phyloP scores from a whole-genome alignment of 495 filamentous ascomycete species.

The Elasticomyces elasticus region DNA sequence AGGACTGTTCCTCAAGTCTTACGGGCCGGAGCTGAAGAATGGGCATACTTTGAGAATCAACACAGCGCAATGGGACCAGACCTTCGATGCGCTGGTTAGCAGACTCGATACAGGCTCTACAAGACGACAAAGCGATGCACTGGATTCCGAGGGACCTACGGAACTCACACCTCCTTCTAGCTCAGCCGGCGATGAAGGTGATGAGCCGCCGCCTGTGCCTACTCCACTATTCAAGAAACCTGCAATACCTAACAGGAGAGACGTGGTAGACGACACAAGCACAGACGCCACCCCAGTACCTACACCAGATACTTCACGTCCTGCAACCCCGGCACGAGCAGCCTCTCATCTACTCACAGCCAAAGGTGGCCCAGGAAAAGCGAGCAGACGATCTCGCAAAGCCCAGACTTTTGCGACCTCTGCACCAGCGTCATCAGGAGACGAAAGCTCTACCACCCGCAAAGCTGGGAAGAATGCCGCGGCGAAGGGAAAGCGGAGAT shows the following conservation, averaged over 20 bases:
- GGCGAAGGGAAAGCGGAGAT: slow-evolving; percentile 72
- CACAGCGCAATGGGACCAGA: slow-evolving; percentile 71
- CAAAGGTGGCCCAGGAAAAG: slow-evolving; percentile 61
- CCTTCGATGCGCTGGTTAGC: slow-evolving; percentile 84
- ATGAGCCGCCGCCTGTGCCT: slow-evolving; percentile 39
- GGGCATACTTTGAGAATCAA: slow-evolving; percentile 66
- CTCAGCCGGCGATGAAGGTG: slow-evolving; percentile 25
- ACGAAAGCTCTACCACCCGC: slow-evolving; percentile 54
- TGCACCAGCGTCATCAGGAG: slow-evolving; percentile 69
- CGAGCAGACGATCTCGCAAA: slow-evolving; percentile 75
- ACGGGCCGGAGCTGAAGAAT: slow-evolving; percentile 75
- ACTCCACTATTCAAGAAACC: slow-evolving; percentile 14
- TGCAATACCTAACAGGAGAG: slow-evolving; percentile 3
- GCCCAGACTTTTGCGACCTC: slow-evolving; percentile 58
- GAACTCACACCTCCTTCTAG: slow-evolving; percentile 33
- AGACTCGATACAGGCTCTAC: slow-evolving; percentile 55
- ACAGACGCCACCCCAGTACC: slow-evolving; percentile 54
- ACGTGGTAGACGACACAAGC: slow-evolving; percentile 33
- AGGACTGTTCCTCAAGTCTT: slow-evolving; percentile 78
- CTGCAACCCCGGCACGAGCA: slow-evolving; percentile 55
- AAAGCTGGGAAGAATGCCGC: slow-evolving; percentile 35
- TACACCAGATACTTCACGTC: slow-evolving; percentile 70
- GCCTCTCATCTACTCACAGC: slow-evolving; percentile 53
- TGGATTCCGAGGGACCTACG: slow-evolving; percentile 24
- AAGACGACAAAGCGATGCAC: slow-evolving; percentile 10